Evolutionary conservation across 768 basidiomycete genomes (phyloP), one percentile per base, ranked within the genome.

Genomic region (Scleroderma bovista): DNA sequence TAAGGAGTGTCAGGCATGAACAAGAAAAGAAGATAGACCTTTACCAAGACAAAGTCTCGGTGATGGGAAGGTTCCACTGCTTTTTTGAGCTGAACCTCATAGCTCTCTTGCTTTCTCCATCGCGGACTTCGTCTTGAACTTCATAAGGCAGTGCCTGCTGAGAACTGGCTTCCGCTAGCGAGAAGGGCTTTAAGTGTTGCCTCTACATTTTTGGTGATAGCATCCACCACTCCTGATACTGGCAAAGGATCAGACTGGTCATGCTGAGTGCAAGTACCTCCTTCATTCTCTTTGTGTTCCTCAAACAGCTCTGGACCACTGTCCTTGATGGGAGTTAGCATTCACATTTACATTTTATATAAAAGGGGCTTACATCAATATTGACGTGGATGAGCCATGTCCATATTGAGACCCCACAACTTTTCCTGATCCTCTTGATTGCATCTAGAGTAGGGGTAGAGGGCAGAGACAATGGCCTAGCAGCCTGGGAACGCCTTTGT

Each of bases 31-130:
- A n/a, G 2, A 19, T n/a, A 29, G 16, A 3, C 3, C 16, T 7
- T 38, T 38, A 50, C 52, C 54, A 55, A 40, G 20, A 52, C 38
- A 1, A 52, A 55, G 29, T 46, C 26, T 7, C 26, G 32, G 22
- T 55, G 20, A 3, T 55, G 26, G 26, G 4, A 9, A 29, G 26
- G 26, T 29, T 29, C 26, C 9, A 9, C 26, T 9, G 9, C 26
- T 9, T 29, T 29, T 29, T 29, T 9, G 9, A 29, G 26, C 26
- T 5, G 26, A 29, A 29, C 26, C 13, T 17, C 20, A 26, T 24
- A 33, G 34, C 19, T 55, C 47, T 1, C 17, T 19, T 3, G 9
- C 44, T 34, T 46, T 45, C 16, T 39, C 38, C 9, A 9, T 12
- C 7, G 16, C 19, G 16, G 37, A 7, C 3, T 38, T 19, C 38